Evolutionary conservation across 2,329 filamentous ascomycete species (phyloP), one percentile per base, ranked within the genome.

Genomic region (Diaporthe citriasiana): DNA sequence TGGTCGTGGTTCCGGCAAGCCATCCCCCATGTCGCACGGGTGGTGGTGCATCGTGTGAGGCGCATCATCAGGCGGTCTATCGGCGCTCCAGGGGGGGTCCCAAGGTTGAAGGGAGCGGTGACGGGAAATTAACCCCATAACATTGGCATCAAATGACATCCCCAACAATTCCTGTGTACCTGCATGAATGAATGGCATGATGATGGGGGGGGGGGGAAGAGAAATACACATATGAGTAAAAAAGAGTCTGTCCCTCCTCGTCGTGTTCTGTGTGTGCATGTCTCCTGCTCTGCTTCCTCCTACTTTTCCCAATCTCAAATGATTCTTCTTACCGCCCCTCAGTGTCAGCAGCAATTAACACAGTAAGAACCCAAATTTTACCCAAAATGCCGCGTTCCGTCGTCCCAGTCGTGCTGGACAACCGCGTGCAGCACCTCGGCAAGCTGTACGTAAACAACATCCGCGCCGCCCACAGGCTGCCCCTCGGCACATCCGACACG

Each of bases 91-190:
- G 59, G 42, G 42, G 63, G 45, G 45, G 45, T 12, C 22, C 27
- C 63, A 45, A 38, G 45, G 57, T 38, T 51, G 45, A 19, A 51
- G 22, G 60, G 40, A 40, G 63, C 63, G 63, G 63, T 68, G 63
- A 68, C 63, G 63, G 63, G 63, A 68, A 53, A 68, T 68, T 68
- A 68, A 68, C 45, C 45, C 45, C 45, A 68, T 53, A 53, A 50
- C 63, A 68, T 68, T 66, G 47, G 47, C 63, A 68, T 68, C 63
- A 68, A 66, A 68, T 68, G 63, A 68, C 63, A 68, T 53, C 13
- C n/a, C 22, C 63, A 53, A 53, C 63, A 53, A 50, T 40, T 63
- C 33, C 15, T 25, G 1, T 25, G 63, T 68, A 68, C 63, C 63
- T 68, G 63, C 63, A 68, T 68, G 63, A 53, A 57, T 57, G 27